phyloP scores from a whole-genome alignment of 1,139 yeast genomes.

The Sugiyamaella castrensis region DNA sequence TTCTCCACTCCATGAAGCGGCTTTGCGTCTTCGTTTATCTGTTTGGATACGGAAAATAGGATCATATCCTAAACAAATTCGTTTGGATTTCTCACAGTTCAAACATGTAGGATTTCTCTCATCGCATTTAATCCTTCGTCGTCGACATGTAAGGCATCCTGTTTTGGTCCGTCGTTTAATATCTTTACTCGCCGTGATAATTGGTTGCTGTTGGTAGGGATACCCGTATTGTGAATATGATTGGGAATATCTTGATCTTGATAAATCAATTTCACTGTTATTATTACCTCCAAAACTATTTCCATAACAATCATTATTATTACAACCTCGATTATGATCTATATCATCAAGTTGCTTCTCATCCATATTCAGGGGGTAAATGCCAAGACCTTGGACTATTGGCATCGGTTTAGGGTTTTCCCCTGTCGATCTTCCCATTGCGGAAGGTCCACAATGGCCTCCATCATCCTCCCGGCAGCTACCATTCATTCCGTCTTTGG shows the following conservation, averaged over 20 bases:
- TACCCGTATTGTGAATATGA: conserved; percentile 7
- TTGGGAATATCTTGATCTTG: conserved; percentile 2
- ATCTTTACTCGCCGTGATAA: conserved; percentile 27
- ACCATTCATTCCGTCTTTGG: too few relatives aligned
- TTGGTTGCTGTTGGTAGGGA: conserved; percentile 10
- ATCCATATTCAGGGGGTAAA: conserved; percentile 6
- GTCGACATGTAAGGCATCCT: conserved; percentile 72
- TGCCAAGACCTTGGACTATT: conserved; percentile 3
- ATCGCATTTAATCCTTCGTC: conserved; percentile 67
- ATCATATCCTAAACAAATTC: conserved; percentile 67
- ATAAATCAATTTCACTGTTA: conserved; percentile 2
- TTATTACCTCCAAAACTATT: neutral
- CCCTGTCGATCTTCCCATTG: conserved; percentile 9
- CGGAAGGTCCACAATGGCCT: neutral
- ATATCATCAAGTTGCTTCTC: neutral
- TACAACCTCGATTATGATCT: neutral
- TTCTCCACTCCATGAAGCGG: conserved; percentile 7
- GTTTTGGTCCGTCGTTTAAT: conserved; percentile 56
- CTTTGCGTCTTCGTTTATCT: conserved; percentile 22
- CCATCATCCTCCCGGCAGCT: too few relatives aligned
- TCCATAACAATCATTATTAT: neutral
- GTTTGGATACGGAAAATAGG: conserved; percentile 32
- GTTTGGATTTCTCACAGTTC: conserved; percentile 69
- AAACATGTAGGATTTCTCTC: conserved; percentile 70
- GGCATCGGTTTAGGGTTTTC: conserved; percentile 3